Evolutionary conservation across 768 basidiomycete species (phyloP).

Genomic region (Mycena haematopus): DNA sequence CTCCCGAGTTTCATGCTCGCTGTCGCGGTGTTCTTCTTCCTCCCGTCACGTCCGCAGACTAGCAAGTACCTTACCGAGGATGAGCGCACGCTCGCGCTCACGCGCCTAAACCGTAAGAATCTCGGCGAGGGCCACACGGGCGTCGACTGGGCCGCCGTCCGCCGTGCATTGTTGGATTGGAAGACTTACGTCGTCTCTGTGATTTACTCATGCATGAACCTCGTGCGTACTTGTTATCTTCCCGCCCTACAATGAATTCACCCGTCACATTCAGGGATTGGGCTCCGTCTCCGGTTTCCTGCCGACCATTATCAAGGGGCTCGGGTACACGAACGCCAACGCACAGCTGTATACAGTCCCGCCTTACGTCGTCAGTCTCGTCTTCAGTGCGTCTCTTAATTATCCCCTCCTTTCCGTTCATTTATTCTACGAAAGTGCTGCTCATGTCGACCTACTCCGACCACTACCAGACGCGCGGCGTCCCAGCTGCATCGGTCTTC

Average conservation of each 20-base stretch:
- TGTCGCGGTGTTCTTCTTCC: slow-evolving; percentile 20
- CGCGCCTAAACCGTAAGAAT: slow-evolving; percentile 16
- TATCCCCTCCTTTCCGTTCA: too few relatives aligned
- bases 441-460: slow-evolving; percentile 20
- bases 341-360: slow-evolving; percentile 27
- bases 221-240: neutral
- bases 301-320: slow-evolving; percentile 24
- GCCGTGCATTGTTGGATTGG: slow-evolving; percentile 13
- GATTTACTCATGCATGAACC: slow-evolving; percentile 21
- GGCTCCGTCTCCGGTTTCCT: slow-evolving; percentile 19
- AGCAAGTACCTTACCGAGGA: slow-evolving; percentile 4
- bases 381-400: slow-evolving; percentile 16
- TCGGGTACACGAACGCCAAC: slow-evolving; percentile 20
- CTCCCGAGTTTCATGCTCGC: slow-evolving; percentile 21
- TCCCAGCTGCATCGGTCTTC: slow-evolving; percentile 18
- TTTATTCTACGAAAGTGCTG: slow-evolving; percentile 3
- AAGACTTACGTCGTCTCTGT: slow-evolving; percentile 21
- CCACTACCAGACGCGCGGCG: slow-evolving; percentile 16
- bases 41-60: slow-evolving; percentile 26
- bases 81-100: slow-evolving; percentile 20
- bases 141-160: slow-evolving; percentile 18
- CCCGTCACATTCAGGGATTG: neutral
- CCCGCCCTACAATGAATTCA: neutral
- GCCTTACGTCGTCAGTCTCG: slow-evolving; percentile 22
- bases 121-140: slow-evolving; percentile 26